These are phyloP conservation scores for Aspergillus sp. DNA, from an alignment of 2,329 filamentous ascomycete genomes.

Conservation along the genomic window DNA sequence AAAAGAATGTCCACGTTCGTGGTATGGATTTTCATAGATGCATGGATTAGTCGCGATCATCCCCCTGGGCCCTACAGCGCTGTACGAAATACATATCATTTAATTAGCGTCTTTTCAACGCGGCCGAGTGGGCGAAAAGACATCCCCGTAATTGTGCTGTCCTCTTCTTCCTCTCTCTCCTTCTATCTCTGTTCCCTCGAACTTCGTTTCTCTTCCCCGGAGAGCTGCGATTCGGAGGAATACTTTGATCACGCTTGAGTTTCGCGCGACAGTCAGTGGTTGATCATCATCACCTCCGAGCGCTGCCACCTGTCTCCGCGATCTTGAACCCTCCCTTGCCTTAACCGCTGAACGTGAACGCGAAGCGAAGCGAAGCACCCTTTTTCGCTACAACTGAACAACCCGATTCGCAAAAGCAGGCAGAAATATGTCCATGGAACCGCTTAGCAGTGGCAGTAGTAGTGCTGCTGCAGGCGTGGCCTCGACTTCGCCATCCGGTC, in stretches of 20 bases:
- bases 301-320: neutral
- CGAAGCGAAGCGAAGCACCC: neutral
- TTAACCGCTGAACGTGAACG: neutral
- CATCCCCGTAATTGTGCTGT: slow-evolving; percentile 1
- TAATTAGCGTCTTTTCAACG: neutral
- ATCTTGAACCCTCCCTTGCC: slow-evolving; percentile 1
- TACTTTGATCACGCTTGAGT: neutral
- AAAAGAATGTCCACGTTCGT: too few species aligned
- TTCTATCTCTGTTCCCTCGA: too few species aligned
- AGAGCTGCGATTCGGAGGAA: neutral
- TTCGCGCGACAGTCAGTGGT: neutral
- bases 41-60: neutral
- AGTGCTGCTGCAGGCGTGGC: slow-evolving; percentile 12
- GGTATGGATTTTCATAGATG: too few species aligned
- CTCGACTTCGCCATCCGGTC: slow-evolving; percentile 17
- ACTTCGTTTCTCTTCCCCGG: neutral
- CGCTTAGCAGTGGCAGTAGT: slow-evolving; percentile 13
- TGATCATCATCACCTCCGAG: slow-evolving; percentile 6
- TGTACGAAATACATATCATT: neutral
- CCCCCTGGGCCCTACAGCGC: neutral
- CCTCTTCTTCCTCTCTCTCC: neutral
- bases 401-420: neutral
- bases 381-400: neutral
- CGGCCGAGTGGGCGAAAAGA: neutral
- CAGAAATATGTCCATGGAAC: slow-evolving; percentile 21